Evolutionary conservation across 495 filamentous ascomycete genomes (phyloP).

Genomic region (Tuber melanosporum): DNA sequence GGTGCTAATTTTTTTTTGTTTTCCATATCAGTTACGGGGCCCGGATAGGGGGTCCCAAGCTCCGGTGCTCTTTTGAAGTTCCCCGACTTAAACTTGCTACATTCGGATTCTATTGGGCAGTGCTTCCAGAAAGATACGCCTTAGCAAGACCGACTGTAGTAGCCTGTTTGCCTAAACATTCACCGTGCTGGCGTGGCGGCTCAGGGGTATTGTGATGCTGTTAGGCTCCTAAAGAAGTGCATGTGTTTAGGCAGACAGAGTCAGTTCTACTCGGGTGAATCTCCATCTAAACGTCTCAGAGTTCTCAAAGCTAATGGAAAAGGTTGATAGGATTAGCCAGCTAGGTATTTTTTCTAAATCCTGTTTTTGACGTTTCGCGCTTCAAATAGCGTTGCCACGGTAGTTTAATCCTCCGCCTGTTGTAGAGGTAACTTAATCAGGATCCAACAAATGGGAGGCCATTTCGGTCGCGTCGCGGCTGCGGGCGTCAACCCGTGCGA

Average conservation of each 20-base stretch:
- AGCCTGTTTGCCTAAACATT: not conserved
- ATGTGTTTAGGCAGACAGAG: not conserved
- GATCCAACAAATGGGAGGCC: not conserved
- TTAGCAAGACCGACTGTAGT: not conserved
- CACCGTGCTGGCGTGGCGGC: not conserved
- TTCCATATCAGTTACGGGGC: not conserved
- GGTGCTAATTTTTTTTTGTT: not conserved
- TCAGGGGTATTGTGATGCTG: not conserved
- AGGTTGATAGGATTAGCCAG: not conserved
- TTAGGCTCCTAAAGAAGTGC: not conserved
- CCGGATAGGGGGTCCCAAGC: not conserved
- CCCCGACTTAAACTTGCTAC: not conserved
- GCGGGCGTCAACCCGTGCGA: not conserved
- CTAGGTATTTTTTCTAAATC: not conserved
- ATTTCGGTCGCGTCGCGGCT: not conserved
- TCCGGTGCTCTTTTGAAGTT: not conserved
- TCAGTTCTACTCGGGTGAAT: too few relatives aligned
- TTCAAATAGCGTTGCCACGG: not conserved
- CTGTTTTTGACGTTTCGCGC: not conserved
- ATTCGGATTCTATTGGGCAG: not conserved
- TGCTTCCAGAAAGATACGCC: not conserved
- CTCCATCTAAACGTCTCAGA: not conserved
- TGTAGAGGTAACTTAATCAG: not conserved
- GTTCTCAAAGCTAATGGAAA: not conserved
- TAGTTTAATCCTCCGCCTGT: not conserved